Conservation (phyloP, 2,329 filamentous ascomycete species). For the Pseudogymnoascus sp. region DNA sequence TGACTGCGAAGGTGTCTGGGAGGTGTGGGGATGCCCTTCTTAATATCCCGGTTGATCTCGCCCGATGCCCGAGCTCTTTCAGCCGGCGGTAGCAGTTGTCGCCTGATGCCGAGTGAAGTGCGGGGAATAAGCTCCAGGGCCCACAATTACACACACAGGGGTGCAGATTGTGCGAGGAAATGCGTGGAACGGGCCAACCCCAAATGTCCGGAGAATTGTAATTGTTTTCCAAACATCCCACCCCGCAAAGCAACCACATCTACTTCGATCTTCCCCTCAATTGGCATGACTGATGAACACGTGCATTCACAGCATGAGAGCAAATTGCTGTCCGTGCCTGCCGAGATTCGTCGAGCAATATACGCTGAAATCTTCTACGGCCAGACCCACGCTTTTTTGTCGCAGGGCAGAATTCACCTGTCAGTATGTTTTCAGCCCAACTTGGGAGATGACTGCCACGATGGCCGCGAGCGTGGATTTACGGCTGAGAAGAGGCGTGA, state of each 20-base stretch:
- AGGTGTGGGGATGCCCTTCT: background rate
- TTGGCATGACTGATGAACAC: background rate
- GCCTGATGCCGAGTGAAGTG: slow-evolving; percentile 1
- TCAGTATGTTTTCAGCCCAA: background rate
- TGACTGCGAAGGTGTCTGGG: background rate
- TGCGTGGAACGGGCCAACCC: background rate
- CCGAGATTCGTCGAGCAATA: background rate
- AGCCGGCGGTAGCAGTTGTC: background rate
- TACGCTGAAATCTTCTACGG: background rate
- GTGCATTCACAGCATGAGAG: background rate
- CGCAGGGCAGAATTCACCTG: background rate
- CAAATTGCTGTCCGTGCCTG: background rate
- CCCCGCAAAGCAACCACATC: background rate
- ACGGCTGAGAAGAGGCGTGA: background rate
- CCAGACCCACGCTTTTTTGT: background rate
- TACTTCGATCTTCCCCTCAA: background rate
- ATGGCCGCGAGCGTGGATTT: background rate
- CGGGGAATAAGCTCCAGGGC: background rate
- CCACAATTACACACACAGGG: background rate
- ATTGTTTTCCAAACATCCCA: background rate
- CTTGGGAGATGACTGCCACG: background rate
- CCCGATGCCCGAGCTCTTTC: slow-evolving; percentile 5
- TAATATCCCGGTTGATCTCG: background rate
- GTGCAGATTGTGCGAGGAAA: background rate
- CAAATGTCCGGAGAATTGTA: background rate